Base-by-base conservation (phyloP, 352 stramenopile species). In the Phytophthora brassicae region DNA sequence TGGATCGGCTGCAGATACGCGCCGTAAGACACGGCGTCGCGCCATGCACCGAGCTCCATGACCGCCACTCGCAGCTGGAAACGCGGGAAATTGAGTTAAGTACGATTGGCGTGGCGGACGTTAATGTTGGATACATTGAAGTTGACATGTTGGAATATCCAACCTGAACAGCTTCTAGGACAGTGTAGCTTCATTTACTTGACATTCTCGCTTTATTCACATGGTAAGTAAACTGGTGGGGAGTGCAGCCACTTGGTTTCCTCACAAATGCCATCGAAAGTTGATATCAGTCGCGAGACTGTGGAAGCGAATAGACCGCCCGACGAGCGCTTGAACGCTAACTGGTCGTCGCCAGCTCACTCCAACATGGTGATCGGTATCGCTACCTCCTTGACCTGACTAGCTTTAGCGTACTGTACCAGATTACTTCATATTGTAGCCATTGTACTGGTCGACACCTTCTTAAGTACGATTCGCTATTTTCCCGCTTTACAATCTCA, bases 1-100 rank as follows among this genome's bases (percentile, higher is more conserved):
- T 70, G 77, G 19, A 86, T 84, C 9, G 70, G 67, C 64, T 83
- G 77, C 22, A 86, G 35, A 50, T 77, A 74, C 22, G 47, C 53
- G 56, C 77, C 77, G 68, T 77, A 77, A 44, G 75, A 20, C 29
- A 77, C 71, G 29, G 39, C 36, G 3, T 58, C 36, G 22, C 76
- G 68, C 76, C 76, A 85, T n/a, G 46, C 54, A 19, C 19, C 43
- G 33, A 81, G 66, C 51, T 68, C 57, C 66, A 74, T 77, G 13
- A 23, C 31, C 13, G 38, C 44, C 56, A 64, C 13, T 44, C 3
- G 16, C 8, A 31, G 3, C n/a, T 44, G 6, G n/a, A 44, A 26
- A 9, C n/a, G 38, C 38, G n/a, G 6, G 1, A 23, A 23, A 44
- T 7, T 24, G 8, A 6, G 13, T 11, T 44, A 44, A 44, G 38